phyloP scores from a whole-genome alignment of 768 basidiomycete species.

The Rhodotorula babjevae region DNA sequence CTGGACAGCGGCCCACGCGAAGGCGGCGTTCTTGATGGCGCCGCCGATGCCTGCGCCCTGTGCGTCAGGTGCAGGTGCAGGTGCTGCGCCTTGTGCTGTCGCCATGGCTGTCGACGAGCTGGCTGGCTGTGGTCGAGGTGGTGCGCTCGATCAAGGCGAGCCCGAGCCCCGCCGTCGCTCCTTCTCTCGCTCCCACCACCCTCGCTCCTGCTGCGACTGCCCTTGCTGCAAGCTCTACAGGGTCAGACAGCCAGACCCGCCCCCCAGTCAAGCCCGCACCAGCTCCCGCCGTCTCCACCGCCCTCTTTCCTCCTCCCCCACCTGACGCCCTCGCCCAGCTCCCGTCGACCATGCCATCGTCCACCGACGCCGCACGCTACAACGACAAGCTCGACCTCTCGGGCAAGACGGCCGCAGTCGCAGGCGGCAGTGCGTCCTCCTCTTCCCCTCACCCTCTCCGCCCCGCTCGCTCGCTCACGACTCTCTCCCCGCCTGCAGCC shows the following conservation, averaged over 20 bases:
- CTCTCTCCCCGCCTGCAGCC: not conserved
- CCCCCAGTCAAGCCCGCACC: not conserved
- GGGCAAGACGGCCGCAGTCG: slow-evolving; percentile 32
- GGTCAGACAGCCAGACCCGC: not conserved
- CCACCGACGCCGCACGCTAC: slow-evolving; percentile 22
- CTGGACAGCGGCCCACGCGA: not conserved
- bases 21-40: not conserved
- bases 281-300: not conserved
- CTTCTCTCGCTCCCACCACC: too few relatives aligned
- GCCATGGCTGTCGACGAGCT: not conserved
- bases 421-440: slow-evolving; percentile 18
- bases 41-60: not conserved
- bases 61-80: not conserved
- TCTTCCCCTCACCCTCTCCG: not conserved
- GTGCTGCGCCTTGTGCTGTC: not conserved
- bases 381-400: slow-evolving; percentile 35
- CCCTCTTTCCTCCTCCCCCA: not conserved
- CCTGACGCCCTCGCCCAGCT: not conserved
- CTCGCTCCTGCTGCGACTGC: not conserved
- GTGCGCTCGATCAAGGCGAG: not conserved
- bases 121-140: not conserved
- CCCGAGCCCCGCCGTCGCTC: too few relatives aligned
- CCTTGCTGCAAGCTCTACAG: not conserved
- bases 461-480: not conserved
- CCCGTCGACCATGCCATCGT: slow-evolving; percentile 14